Percentiles rank a stretch among this genome's conserved stretches.
phyloP scores from a whole-genome alignment of 2,329 filamentous ascomycete species.

The Aspergillus sp. region DNA sequence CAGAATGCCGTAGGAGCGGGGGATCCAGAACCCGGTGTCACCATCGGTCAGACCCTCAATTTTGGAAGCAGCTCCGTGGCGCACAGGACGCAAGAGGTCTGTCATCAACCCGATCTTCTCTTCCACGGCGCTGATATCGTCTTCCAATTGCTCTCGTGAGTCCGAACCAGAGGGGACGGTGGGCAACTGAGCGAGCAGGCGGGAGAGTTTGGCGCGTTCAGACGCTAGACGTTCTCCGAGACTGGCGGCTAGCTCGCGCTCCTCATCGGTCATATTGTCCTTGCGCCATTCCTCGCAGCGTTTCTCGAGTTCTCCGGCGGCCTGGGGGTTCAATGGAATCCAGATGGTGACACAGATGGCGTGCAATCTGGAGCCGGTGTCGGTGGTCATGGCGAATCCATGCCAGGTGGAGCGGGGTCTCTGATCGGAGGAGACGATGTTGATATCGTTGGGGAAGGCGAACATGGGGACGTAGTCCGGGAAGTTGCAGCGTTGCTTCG shows the following conservation, averaged over 20 bases:
- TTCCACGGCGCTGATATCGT: slow-evolving; percentile 90
- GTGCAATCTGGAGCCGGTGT: slow-evolving; percentile 84
- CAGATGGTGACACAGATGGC: slow-evolving; percentile 87
- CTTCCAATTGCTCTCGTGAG: slow-evolving; percentile 76
- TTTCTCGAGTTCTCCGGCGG: slow-evolving; percentile 65
- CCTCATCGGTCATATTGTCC: slow-evolving; percentile 95
- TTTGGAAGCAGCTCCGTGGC: slow-evolving; percentile 90
- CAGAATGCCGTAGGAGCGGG: slow-evolving; percentile 84
- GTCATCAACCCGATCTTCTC: slow-evolving; percentile 97
- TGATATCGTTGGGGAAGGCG: slow-evolving; percentile 95
- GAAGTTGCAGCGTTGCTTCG: slow-evolving; percentile 72
- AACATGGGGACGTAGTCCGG: slow-evolving; percentile 99
- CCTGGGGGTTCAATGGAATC: slow-evolving; percentile 73
- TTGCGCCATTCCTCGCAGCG: slow-evolving; percentile 83
- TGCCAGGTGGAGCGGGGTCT: slow-evolving; percentile 96
- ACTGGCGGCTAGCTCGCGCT: slow-evolving; percentile 86
- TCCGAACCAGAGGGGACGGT: slow-evolving; percentile 69
- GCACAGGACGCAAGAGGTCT: slow-evolving; percentile 81
- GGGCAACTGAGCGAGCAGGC: slow-evolving; percentile 75
- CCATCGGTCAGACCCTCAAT: slow-evolving; percentile 94
- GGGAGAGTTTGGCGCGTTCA: slow-evolving; percentile 83
- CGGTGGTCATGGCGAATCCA: slow-evolving; percentile 94
- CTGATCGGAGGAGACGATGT: slow-evolving; percentile 91
- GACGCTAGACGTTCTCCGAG: slow-evolving; percentile 77
- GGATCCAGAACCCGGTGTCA: slow-evolving; percentile 92